phyloP scores from a whole-genome alignment of 2,329 filamentous ascomycete species.

The Penicillium paneum region DNA sequence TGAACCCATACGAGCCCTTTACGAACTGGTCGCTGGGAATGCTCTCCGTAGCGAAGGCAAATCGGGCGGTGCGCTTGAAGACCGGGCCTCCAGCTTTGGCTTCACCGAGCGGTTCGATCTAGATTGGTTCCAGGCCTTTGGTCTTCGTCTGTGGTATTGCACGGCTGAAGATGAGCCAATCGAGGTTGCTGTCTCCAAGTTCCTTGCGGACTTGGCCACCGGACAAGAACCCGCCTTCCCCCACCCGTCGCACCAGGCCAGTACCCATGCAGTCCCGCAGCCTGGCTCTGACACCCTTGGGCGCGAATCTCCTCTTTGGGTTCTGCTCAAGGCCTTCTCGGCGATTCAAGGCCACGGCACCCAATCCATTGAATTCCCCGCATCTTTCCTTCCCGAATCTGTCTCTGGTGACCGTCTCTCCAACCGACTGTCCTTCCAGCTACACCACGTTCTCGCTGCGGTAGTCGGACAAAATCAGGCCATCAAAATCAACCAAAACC shows the following conservation, averaged over 20 bases:
- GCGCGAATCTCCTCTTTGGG: constrained; percentile 77
- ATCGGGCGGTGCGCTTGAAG: constrained; percentile 67
- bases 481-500: constrained; percentile 54
- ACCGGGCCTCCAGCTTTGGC: constrained; percentile 73
- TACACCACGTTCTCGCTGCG: constrained; percentile 64
- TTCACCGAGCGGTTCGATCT: constrained; percentile 81
- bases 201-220: constrained; percentile 68
- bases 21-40: constrained; percentile 85
- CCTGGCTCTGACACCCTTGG: constrained; percentile 55
- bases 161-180: constrained; percentile 66
- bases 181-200: constrained; percentile 68
- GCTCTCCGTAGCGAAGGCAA: constrained; percentile 79
- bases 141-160: constrained; percentile 85
- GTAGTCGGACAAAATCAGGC: constrained; percentile 46
- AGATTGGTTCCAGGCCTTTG: constrained; percentile 92
- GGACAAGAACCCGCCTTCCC: constrained; percentile 68
- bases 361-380: constrained; percentile 54
- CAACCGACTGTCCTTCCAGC: constrained; percentile 77
- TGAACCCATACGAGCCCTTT: constrained; percentile 78
- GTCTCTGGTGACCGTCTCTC: constrained; percentile 72
- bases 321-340: constrained; percentile 77
- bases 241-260: constrained; percentile 66
- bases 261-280: constrained; percentile 58
- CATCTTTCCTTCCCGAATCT: constrained; percentile 71
- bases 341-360: constrained; percentile 36